Percentiles rank a stretch among this genome's conserved stretches.
These are phyloP conservation scores for Graphiopsis chlorocephala DNA, from an alignment of 2,329 filamentous ascomycete genomes.

Conservation along the genomic window DNA sequence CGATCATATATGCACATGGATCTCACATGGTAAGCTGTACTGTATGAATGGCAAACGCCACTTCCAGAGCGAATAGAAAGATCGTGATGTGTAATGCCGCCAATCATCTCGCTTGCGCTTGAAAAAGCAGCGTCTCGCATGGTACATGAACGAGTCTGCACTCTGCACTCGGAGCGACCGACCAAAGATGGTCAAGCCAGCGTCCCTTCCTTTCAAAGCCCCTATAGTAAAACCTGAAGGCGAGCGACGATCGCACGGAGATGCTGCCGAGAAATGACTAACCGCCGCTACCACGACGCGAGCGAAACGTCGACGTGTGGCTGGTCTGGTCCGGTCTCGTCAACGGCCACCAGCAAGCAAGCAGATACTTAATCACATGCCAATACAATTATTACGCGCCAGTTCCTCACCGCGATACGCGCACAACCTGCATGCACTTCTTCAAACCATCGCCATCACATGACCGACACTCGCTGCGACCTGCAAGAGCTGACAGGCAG, in stretches of 20 bases:
- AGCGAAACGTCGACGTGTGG: background rate
- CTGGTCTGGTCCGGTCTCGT: background rate
- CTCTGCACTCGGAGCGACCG: background rate
- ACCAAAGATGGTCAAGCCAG: background rate
- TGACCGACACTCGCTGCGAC: background rate
- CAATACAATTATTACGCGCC: background rate
- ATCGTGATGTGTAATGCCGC: background rate
- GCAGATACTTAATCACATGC: background rate
- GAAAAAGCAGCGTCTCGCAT: background rate
- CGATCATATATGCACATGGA: background rate
- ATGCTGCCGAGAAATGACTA: background rate
- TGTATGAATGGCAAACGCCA: background rate
- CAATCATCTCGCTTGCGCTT: background rate
- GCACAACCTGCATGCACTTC: background rate
- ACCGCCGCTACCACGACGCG: background rate
- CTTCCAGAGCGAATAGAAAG: background rate
- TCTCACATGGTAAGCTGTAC: background rate
- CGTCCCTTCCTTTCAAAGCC: too few relatives aligned
- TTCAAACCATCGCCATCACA: background rate
- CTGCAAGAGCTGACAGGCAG: background rate
- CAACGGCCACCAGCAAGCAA: background rate
- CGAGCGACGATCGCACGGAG: background rate
- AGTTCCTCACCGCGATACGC: background rate
- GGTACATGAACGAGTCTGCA: background rate
- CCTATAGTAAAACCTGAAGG: slow-evolving; percentile 7